A percentile compares a stretch with the other conserved stretches of the same genome.
phyloP scores from a whole-genome alignment of 768 basidiomycete genomes.

The Leccinum aurantiacum region DNA sequence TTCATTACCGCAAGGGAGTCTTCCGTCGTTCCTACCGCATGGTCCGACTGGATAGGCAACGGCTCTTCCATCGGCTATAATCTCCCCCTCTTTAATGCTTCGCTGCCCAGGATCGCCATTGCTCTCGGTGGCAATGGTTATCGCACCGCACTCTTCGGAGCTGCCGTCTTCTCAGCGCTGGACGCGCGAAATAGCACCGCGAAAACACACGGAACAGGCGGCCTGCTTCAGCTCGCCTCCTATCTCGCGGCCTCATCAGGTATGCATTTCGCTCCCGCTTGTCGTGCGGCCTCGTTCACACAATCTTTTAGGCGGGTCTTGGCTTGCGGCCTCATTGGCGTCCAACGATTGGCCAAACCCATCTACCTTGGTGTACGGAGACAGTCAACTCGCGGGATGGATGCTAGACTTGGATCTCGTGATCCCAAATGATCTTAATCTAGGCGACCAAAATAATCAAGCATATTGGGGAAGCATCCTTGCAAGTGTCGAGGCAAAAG shows the following conservation, averaged over 20 bases:
- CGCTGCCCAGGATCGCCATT: conserved; percentile 55
- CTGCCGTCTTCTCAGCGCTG: conserved; percentile 54
- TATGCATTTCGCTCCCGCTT: conserved; percentile 24
- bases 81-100: conserved; percentile 39
- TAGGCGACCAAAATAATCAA: conserved; percentile 48
- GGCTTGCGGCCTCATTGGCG: conserved; percentile 62
- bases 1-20: conserved; percentile 48
- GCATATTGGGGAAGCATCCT: conserved; percentile 54
- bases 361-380: conserved; percentile 59
- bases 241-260: conserved; percentile 70
- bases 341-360: conserved; percentile 64
- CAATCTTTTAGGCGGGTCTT: conserved; percentile 53
- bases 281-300: not conserved
- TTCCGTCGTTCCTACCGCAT: conserved; percentile 45
- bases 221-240: conserved; percentile 66
- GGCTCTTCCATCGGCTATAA: conserved; percentile 54
- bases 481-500: conserved; percentile 56
- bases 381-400: conserved; percentile 52
- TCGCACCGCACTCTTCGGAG: conserved; percentile 65
- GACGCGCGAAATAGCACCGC: conserved; percentile 63
- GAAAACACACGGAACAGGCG: conserved; percentile 60
- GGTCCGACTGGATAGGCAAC: conserved; percentile 61
- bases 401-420: conserved; percentile 55
- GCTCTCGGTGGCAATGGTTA: conserved; percentile 73
- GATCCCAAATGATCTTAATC: conserved; percentile 50